Percentiles rank a stretch among this genome's conserved stretches.
These are phyloP conservation scores for Endocarpon pusillum DNA, from an alignment of 495 filamentous ascomycete genomes.

Conservation along the genomic window DNA sequence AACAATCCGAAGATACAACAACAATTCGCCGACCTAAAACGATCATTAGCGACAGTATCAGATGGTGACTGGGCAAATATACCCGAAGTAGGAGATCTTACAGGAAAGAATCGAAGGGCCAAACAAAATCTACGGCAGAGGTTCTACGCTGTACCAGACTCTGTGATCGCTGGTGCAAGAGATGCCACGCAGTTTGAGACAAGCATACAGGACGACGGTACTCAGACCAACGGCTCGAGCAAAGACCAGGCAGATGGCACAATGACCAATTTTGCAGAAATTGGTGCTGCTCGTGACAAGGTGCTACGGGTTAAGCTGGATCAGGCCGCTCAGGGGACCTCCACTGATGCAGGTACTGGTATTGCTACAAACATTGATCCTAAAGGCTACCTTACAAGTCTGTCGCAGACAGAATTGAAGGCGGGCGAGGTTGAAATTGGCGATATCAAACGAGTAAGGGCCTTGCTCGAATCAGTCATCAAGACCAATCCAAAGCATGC, in stretches of 20 bases:
- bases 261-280: slow-evolving; percentile 96
- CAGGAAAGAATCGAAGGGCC: slow-evolving; percentile 73
- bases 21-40: slow-evolving; percentile 91
- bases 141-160: slow-evolving; percentile 95
- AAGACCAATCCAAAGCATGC: slow-evolving; percentile 89
- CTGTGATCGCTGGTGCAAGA: slow-evolving; percentile 75
- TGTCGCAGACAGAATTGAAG: slow-evolving; percentile 60
- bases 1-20: slow-evolving; percentile 98
- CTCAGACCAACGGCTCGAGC: slow-evolving; percentile 24
- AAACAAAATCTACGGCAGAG: slow-evolving; percentile 68
- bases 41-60: slow-evolving; percentile 69
- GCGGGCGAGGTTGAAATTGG: slow-evolving; percentile 72
- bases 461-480: slow-evolving; percentile 82
- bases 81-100: slow-evolving; percentile 91
- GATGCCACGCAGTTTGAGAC: slow-evolving; percentile 69
- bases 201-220: slow-evolving; percentile 64
- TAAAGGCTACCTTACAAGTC: slow-evolving; percentile 84
- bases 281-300: slow-evolving; percentile 86
- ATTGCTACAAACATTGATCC: slow-evolving; percentile 87
- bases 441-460: slow-evolving; percentile 90
- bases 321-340: slow-evolving; percentile 59
- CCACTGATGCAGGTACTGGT: slow-evolving; percentile 53
- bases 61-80: slow-evolving; percentile 95
- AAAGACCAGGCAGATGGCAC: slow-evolving; percentile 54
- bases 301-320: slow-evolving; percentile 83